Conservation (phyloP, 768 basidiomycete genomes). For the Rhodotorula babjevae region DNA sequence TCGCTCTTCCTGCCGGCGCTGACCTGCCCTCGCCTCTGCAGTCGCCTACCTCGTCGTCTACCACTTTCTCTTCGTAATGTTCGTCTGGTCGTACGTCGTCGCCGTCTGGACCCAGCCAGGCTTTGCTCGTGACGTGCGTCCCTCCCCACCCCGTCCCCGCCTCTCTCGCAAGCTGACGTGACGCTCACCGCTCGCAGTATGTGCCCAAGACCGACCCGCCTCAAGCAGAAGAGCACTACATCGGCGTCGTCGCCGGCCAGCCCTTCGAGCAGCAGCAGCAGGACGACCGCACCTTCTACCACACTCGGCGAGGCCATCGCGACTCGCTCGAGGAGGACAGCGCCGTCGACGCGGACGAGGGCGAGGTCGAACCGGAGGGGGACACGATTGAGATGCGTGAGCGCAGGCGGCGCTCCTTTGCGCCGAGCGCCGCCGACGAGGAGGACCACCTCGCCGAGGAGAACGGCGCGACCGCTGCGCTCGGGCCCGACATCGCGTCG, state of each 20-base stretch:
- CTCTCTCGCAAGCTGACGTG: background rate
- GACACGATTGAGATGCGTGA: conserved; percentile 4
- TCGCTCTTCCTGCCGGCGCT: no score
- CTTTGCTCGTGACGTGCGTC: conserved; percentile 28
- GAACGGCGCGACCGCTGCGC: background rate
- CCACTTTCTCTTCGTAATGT: conserved; percentile 34
- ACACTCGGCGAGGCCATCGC: background rate
- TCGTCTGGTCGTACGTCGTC: conserved; percentile 27
- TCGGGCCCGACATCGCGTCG: background rate
- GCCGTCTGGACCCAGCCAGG: conserved; percentile 31
- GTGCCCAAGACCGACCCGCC: conserved; percentile 32
- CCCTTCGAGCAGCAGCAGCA: conserved; percentile 22
- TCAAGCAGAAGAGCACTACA: conserved; percentile 22
- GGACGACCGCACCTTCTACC: background rate
- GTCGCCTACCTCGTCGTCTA: conserved; percentile 36
- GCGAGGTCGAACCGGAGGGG: background rate
- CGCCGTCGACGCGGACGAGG: background rate
- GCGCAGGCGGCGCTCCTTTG: background rate
- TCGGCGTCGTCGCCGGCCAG: conserved; percentile 24
- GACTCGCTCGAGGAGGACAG: background rate
- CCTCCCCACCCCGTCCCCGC: background rate
- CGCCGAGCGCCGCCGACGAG: background rate
- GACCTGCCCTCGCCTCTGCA: background rate
- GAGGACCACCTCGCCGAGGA: background rate
- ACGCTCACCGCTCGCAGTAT: background rate